Percentiles rank a stretch among this genome's conserved stretches.
These are phyloP conservation scores for Leccinum variicolor DNA, from an alignment of 768 basidiomycete genomes.

Conservation along the genomic window DNA sequence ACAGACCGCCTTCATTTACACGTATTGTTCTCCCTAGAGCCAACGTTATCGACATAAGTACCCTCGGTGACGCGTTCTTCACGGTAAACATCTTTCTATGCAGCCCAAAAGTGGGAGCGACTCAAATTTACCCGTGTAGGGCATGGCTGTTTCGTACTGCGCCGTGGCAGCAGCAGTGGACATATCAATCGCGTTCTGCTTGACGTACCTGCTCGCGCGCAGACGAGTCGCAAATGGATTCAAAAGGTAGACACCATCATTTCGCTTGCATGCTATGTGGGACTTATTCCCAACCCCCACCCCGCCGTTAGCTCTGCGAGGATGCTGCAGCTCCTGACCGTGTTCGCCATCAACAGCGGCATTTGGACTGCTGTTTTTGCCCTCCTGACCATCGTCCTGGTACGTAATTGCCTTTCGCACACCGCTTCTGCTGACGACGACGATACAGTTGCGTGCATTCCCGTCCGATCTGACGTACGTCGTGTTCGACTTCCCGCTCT, in stretches of 20 bases:
- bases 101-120: neutral
- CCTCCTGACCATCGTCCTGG: neutral
- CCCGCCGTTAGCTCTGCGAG: neutral
- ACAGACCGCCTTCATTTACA: neutral
- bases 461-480: neutral
- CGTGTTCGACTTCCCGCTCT: conserved; percentile 2
- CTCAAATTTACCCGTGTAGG: neutral
- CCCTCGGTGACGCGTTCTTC: neutral
- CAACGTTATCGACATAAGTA: neutral
- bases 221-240: neutral
- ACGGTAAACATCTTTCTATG: neutral
- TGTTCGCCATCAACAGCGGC: conserved; percentile 6
- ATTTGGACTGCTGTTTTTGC: conserved; percentile 2
- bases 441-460: neutral
- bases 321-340: conserved; percentile 2
- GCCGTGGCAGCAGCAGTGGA: neutral
- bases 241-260: neutral
- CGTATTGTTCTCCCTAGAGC: neutral
- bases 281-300: neutral
- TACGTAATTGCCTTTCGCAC: neutral
- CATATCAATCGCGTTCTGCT: neutral
- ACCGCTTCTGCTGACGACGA: neutral
- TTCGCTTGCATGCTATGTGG: neutral
- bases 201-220: conserved; percentile 1
- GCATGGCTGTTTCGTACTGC: neutral